phyloP scores from a whole-genome alignment of 306 rosid genomes.

The Fragaria iinumae region DNA sequence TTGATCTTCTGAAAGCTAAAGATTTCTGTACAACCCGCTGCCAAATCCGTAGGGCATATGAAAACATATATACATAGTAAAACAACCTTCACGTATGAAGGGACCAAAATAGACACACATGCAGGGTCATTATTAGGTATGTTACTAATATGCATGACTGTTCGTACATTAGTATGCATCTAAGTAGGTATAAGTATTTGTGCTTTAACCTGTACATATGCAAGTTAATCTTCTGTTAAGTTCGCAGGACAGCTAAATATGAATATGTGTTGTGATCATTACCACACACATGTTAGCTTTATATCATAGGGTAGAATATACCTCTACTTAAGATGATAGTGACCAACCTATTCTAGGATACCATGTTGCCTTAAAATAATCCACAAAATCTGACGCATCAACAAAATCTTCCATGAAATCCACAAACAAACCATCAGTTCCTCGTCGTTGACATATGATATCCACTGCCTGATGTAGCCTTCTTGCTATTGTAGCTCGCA shows the following conservation, averaged over 20 bases:
- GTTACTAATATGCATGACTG: neutral
- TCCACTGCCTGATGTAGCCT: constrained; percentile 61
- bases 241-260: neutral
- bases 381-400: constrained; percentile 66
- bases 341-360: constrained; percentile 74
- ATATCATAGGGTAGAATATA: constrained; percentile 11
- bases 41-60: neutral
- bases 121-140: neutral
- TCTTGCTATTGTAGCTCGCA: constrained; percentile 61
- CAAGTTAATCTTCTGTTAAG: neutral
- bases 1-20: neutral
- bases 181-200: neutral
- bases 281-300: neutral
- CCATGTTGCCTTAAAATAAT: constrained; percentile 89
- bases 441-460: constrained; percentile 51
- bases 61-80: neutral
- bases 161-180: neutral
- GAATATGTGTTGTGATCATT: neutral
- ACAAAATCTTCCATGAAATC: constrained; percentile 67
- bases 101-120: neutral
- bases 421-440: constrained; percentile 52
- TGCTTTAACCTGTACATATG: neutral
- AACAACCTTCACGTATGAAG: neutral
- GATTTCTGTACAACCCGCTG: neutral
- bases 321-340: constrained; percentile 23